Evolutionary conservation across 169 alveolate genomes (phyloP).

Genomic region (Cyclospora cayetanensis): DNA sequence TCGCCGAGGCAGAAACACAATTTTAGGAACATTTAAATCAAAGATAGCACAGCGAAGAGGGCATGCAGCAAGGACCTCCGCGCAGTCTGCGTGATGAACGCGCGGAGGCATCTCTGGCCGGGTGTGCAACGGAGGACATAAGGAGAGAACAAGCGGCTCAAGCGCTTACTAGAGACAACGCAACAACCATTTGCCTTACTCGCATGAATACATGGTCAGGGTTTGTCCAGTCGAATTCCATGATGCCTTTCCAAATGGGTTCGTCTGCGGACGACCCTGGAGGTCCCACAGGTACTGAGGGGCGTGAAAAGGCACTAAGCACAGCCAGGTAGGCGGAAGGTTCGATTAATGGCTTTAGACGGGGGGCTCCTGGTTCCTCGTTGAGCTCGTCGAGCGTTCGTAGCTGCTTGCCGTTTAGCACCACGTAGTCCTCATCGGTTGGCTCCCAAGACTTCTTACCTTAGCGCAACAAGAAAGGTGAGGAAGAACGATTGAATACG

Average conservation of each 20-base stretch:
- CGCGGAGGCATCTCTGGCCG: too few species aligned
- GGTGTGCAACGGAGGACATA: too few species aligned
- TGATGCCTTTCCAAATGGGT: neutral
- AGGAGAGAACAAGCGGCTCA: too few species aligned
- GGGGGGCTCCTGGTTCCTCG: neutral
- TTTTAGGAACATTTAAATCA: neutral
- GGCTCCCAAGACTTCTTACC: conserved; percentile 38
- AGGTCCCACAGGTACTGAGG: neutral
- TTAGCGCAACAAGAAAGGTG: neutral
- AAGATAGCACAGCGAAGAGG: too few species aligned
- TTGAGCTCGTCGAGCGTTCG: neutral
- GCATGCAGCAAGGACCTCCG: too few species aligned
- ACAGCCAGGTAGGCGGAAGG: neutral
- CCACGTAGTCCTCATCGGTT: neutral
- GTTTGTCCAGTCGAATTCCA: conserved; percentile 54
- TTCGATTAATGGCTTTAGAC: neutral
- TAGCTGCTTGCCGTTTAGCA: neutral
- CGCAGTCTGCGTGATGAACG: too few species aligned
- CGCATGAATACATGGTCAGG: conserved; percentile 19
- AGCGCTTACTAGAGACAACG: too few species aligned
- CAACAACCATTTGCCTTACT: neutral
- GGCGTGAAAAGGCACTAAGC: neutral
- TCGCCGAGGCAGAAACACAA: neutral
- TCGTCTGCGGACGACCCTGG: neutral
- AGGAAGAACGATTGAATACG: too few species aligned